Conservation (phyloP, 1,284 basidiomycete species). For the Grifola frondosa region DNA sequence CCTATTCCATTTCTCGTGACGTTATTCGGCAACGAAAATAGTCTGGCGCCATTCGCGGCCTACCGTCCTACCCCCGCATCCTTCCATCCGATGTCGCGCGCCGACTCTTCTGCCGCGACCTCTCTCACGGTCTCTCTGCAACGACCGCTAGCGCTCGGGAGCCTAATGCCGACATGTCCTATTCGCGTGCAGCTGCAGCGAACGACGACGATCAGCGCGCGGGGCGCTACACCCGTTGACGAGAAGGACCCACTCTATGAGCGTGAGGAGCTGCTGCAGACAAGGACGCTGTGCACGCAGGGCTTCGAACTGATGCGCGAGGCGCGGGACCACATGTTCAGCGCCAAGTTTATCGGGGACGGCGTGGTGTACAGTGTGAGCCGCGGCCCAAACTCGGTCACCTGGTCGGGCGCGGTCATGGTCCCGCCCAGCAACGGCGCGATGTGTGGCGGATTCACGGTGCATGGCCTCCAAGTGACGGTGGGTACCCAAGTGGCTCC, state of each 20-base stretch:
- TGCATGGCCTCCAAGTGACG: constrained; percentile 25
- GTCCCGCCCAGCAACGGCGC: constrained; percentile 15
- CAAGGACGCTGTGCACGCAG: too few relatives aligned
- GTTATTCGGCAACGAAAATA: constrained; percentile 26
- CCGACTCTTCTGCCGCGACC: constrained; percentile 8
- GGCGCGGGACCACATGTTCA: constrained; percentile 20
- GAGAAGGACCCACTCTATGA: too few relatives aligned
- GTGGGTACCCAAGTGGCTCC: constrained; percentile 18
- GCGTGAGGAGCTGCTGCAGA: too few relatives aligned
- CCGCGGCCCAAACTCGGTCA: constrained; percentile 18
- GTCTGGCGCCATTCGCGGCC: constrained; percentile 25
- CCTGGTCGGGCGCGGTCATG: constrained; percentile 31
- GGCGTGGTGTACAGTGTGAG: constrained; percentile 26
- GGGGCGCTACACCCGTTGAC: constrained; percentile 1
- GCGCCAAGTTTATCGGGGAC: constrained; percentile 20
- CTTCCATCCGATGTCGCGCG: constrained; percentile 27
- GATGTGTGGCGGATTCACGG: constrained; percentile 26
- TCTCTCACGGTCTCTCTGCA: constrained; percentile 17
- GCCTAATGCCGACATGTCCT: not conserved
- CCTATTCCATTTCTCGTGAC: constrained; percentile 32
- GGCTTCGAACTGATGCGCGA: not conserved
- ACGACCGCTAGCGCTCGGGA: constrained; percentile 14
- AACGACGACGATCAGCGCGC: constrained; percentile 20
- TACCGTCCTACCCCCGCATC: constrained; percentile 26
- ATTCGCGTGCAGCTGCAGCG: constrained; percentile 16